Percentiles rank a stretch among this genome's conserved stretches.
phyloP scores from a whole-genome alignment of 2,329 filamentous ascomycete genomes.

The Fusarium subglutinans region DNA sequence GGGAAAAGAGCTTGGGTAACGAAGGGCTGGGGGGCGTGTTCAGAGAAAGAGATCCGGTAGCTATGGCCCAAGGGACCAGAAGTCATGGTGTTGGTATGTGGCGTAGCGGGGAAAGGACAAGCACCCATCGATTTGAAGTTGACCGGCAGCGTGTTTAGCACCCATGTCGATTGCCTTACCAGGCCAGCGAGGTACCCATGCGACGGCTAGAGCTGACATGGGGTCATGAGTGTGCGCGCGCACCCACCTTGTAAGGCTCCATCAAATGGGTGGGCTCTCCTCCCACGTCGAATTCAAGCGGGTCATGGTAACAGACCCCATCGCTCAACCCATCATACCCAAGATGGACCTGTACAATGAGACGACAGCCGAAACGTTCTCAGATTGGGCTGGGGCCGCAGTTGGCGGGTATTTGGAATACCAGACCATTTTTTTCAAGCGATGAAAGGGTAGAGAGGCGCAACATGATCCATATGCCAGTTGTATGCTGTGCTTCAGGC shows the following conservation, averaged over 20 bases:
- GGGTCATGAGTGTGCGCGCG: slow-evolving; percentile 30
- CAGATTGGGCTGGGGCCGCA: slow-evolving; percentile 40
- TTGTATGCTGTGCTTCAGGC: slow-evolving; percentile 32
- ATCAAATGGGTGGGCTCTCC: slow-evolving; percentile 32
- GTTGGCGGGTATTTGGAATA: slow-evolving; percentile 37
- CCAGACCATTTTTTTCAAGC: slow-evolving; percentile 30
- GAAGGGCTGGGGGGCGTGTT: slow-evolving; percentile 30
- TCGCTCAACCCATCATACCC: slow-evolving; percentile 38
- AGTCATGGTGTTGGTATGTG: slow-evolving; percentile 41
- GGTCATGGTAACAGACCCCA: slow-evolving; percentile 32
- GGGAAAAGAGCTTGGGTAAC: slow-evolving; percentile 24
- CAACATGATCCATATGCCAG: slow-evolving; percentile 38
- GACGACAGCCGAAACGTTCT: slow-evolving; percentile 40
- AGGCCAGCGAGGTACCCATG: slow-evolving; percentile 40
- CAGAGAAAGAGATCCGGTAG: slow-evolving; percentile 31
- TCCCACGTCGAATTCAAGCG: slow-evolving; percentile 34
- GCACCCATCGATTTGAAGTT: slow-evolving; percentile 42
- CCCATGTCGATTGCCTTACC: slow-evolving; percentile 38
- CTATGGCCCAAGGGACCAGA: slow-evolving; percentile 40
- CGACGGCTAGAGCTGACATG: slow-evolving; percentile 33
- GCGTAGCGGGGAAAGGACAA: slow-evolving; percentile 45
- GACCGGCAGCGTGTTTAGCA: slow-evolving; percentile 32
- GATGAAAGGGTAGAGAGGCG: slow-evolving; percentile 32
- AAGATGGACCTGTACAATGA: slow-evolving; percentile 41
- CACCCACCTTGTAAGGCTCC: slow-evolving; percentile 31